Base-by-base conservation (phyloP, 108 stramenopile species). In the Pseudonitzschia multiseries region DNA sequence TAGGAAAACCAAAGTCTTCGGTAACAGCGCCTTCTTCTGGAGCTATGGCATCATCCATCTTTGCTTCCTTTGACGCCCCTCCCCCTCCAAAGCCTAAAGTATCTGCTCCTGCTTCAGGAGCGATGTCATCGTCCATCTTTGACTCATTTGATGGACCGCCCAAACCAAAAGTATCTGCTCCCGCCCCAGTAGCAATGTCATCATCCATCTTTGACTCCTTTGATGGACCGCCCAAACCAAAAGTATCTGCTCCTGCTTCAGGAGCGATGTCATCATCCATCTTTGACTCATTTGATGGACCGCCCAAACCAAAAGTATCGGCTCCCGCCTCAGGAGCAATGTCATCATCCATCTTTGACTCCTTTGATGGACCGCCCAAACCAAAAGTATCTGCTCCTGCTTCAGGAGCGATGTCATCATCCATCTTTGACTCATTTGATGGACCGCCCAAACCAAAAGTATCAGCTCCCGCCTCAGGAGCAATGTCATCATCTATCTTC, bases 301-400 rank as follows among this genome's bases (percentile, higher is more conserved):
- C 82, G 32, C 80, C 67, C 20, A 31, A 24, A 42, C 73, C 75
- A 18, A 72, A 72, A 44, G 51, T 67, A 14, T 54, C 56, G 26
- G 40, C 62, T 0, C 53, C 72, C 22, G 29, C 18, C 14, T 68
- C 76, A 31, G 46, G 60, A 48, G 15, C 44, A 5, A 83, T 77
- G 78, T 15, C 73, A 26, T 82, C 83, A 15, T 87, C 86, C 15
- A 87, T 87, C 62, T 87, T 87, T 65, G 87, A 87, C 57, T 76
- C 77, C 4, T 87, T 81, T 53, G 84, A 86, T 32, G 67, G 69
- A 54, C 69, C 73, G 0, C 79, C 68, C 20, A 81, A 81, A 62
- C 52, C 69, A 1, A 17, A 66, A 74, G 50, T 68, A 41, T 43
- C 64, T 15, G 83, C 81, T 83, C 89, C 31, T 83, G 87, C 63